phyloP scores from a whole-genome alignment of 2,329 filamentous ascomycete species.

The Uncinocarpus reesii region DNA sequence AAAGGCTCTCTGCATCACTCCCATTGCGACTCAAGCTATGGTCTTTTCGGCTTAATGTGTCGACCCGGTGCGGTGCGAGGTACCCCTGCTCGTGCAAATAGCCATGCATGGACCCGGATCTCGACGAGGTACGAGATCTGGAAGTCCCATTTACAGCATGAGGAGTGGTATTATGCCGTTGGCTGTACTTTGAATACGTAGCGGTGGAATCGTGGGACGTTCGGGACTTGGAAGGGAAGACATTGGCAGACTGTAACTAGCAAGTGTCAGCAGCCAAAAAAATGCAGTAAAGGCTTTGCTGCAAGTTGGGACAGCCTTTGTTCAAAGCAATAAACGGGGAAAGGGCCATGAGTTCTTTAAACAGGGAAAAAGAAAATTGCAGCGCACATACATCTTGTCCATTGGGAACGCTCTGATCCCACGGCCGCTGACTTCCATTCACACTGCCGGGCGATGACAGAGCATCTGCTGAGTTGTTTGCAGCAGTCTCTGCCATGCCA shows the following conservation, averaged over 20 bases:
- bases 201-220: conserved; percentile 31
- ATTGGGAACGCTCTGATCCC: conserved; percentile 32
- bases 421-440: conserved; percentile 26
- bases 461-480: conserved; percentile 31
- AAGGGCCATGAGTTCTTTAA: neutral
- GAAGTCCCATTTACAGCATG: conserved; percentile 25
- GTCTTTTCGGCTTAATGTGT: conserved; percentile 27
- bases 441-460: conserved; percentile 29
- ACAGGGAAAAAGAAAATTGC: neutral
- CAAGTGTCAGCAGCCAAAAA: neutral
- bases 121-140: conserved; percentile 29
- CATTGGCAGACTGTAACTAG: neutral
- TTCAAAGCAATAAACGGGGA: no score
- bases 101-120: conserved; percentile 27
- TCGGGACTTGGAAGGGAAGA: conserved; percentile 22
- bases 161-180: conserved; percentile 25
- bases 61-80: conserved; percentile 22
- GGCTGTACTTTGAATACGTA: conserved; percentile 22
- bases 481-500: conserved; percentile 35
- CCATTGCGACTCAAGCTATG: conserved; percentile 28
- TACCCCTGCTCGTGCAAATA: conserved; percentile 25
- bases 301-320: no score
- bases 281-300: neutral
- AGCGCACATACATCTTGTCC: conserved; percentile 27
- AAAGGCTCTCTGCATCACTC: conserved; percentile 32